These are phyloP conservation scores for Porcisia deanei DNA, from an alignment of 208 protist genomes.

Conservation along the genomic window DNA sequence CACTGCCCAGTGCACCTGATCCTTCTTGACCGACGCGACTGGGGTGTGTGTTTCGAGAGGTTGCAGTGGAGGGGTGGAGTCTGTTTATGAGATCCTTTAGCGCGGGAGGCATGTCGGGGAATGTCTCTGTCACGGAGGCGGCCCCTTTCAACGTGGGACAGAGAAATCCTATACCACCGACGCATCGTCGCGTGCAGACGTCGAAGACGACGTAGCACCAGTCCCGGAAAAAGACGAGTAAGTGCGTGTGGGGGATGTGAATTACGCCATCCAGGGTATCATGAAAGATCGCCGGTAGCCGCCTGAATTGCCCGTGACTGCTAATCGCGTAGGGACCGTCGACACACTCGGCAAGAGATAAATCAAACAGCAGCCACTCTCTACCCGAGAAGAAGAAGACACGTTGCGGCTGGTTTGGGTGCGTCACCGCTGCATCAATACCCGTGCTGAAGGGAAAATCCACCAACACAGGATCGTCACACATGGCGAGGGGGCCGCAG, in stretches of 20 bases:
- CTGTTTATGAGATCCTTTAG: slow-evolving; percentile 5
- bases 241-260: slow-evolving; percentile 11
- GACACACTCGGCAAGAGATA: slow-evolving; percentile 24
- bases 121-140: background rate
- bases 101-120: slow-evolving; percentile 4
- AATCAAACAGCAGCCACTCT: slow-evolving; percentile 62
- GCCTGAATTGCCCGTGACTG: slow-evolving; percentile 24
- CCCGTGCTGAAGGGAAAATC: slow-evolving; percentile 49
- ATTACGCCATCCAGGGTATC: slow-evolving; percentile 24
- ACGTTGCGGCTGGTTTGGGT: slow-evolving; percentile 42
- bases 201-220: slow-evolving; percentile 28
- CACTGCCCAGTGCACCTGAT: background rate
- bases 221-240: slow-evolving; percentile 31
- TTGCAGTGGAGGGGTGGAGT: background rate
- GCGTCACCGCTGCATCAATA: slow-evolving; percentile 43
- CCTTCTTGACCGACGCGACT: background rate
- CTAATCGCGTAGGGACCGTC: slow-evolving; percentile 20
- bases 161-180: slow-evolving; percentile 20
- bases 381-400: slow-evolving; percentile 67
- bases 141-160: background rate
- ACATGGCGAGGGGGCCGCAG: slow-evolving; percentile 37
- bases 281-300: slow-evolving; percentile 29
- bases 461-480: slow-evolving; percentile 13
- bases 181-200: slow-evolving; percentile 17
- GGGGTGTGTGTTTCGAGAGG: background rate